Base-by-base conservation (phyloP, 345 rosid genomes). In the Populus deltoides region DNA sequence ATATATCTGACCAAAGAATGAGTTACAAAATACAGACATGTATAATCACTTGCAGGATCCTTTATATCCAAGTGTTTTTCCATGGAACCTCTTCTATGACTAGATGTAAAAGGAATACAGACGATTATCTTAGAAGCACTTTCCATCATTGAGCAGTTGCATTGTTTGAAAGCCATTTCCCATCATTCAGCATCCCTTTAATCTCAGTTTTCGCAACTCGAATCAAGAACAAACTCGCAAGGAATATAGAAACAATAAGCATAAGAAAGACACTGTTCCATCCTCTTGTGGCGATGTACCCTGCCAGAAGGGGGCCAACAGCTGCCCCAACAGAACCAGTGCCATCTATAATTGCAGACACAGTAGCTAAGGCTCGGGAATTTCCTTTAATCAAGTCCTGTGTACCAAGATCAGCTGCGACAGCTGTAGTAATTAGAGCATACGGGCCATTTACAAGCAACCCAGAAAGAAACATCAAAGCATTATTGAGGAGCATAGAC, bases 291-390 rank as follows among this genome's bases (percentile, higher is more conserved):
- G 98, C 93, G 49, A 95, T 82, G 81, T 91, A 95, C 27, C 99
- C 99, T 62, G 94, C 99, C 51, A 91, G 86, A 75, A 92, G 81
- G 2, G 98, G 99, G 59, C 98, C 99, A 12, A 93, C 80, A 59
- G 99, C 98, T 15, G 94, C 98, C 47, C 98, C 99, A 63, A 90
- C 90, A 18, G 99, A 95, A 25, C 98, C 99, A 66, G 99, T 95
- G 74, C 99, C 97, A 68, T 95, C 99, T 71, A 92, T 93, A 51
- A 95, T 93, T 66, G 98, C 98, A 4, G 94, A 86, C 72, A 95
- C 98, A 0, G 99, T 95, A 1, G 99, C 99, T 66, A 93, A 84
- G 20, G 94, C 98, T 10, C 99, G 87, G 17, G 93, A 85, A 76
- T 93, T 95, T 61, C 98, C 98, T 81, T 81, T 88, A 70, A 87